These are phyloP conservation scores for Pythium volutum DNA, from an alignment of 352 stramenopile genomes.

Conservation along the genomic window DNA sequence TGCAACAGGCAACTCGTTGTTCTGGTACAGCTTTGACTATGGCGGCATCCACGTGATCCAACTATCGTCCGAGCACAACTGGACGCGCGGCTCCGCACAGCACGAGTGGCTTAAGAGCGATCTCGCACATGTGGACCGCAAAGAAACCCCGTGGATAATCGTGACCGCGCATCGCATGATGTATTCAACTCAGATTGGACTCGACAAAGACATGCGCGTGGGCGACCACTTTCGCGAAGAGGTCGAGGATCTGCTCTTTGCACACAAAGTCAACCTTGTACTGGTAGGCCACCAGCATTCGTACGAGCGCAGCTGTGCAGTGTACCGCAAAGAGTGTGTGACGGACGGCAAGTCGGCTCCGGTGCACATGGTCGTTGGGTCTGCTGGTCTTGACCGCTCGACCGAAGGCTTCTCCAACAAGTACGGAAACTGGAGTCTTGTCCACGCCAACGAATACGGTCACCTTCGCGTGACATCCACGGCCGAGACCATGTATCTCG, in stretches of 20 bases:
- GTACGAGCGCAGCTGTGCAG: slow-evolving; percentile 85
- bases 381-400: slow-evolving; percentile 62
- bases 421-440: slow-evolving; percentile 65
- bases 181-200: slow-evolving; percentile 54
- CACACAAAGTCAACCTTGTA: slow-evolving; percentile 87
- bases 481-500: slow-evolving; percentile 38
- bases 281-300: slow-evolving; percentile 90
- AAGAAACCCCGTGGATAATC: slow-evolving; percentile 87
- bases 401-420: slow-evolving; percentile 47
- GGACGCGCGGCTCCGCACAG: slow-evolving; percentile 80
- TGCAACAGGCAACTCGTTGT: slow-evolving; percentile 61
- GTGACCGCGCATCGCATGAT: slow-evolving; percentile 90
- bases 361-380: slow-evolving; percentile 76
- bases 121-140: slow-evolving; percentile 75
- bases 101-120: slow-evolving; percentile 84
- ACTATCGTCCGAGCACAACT: slow-evolving; percentile 90
- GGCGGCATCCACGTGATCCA: slow-evolving; percentile 87
- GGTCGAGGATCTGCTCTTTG: slow-evolving; percentile 85
- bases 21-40: slow-evolving; percentile 92
- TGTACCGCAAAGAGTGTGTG: slow-evolving; percentile 65
- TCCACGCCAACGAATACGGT: slow-evolving; percentile 65
- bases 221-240: slow-evolving; percentile 78
- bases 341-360: slow-evolving; percentile 42
- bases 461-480: slow-evolving; percentile 52
- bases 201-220: slow-evolving; percentile 62